phyloP scores from a whole-genome alignment of 106 monocot genomes.

The Ottelia alismoides region DNA sequence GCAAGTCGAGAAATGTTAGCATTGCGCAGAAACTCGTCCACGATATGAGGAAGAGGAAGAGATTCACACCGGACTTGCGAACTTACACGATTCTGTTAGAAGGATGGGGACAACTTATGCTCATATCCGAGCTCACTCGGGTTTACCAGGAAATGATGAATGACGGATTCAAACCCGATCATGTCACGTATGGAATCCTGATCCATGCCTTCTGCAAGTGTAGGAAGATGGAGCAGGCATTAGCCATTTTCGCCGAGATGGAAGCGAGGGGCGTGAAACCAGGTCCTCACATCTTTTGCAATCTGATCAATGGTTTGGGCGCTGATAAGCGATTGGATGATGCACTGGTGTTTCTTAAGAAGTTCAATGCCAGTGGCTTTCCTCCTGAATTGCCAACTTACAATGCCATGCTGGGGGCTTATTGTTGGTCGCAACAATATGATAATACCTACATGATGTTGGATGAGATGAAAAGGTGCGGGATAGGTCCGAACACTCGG shows the following conservation, averaged over 20 bases:
- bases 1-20: no score
- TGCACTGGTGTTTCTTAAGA: conserved; percentile 48
- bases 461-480: conserved; percentile 41
- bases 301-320: conserved; percentile 66
- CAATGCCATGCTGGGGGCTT: conserved; percentile 62
- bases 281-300: conserved; percentile 65
- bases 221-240: conserved; percentile 36
- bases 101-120: conserved; percentile 48
- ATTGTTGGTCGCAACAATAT: conserved; percentile 36
- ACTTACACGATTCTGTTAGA: conserved; percentile 71
- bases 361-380: conserved; percentile 35
- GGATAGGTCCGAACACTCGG: conserved; percentile 52
- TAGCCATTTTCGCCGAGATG: no score
- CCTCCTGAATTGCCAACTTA: conserved; percentile 49
- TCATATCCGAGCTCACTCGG: conserved; percentile 25
- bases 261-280: no score
- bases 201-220: conserved; percentile 52
- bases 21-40: conserved; percentile 42
- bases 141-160: conserved; percentile 46
- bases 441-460: conserved; percentile 50
- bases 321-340: conserved; percentile 53
- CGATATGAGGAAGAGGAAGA: conserved; percentile 42
- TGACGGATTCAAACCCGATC: conserved; percentile 67
- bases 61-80: conserved; percentile 47
- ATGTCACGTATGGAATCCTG: conserved; percentile 54